Evolutionary conservation across 2,329 filamentous ascomycete genomes (phyloP), one percentile per base, ranked within the genome.

Genomic region (Immersiporthe knoxdaviesiana): DNA sequence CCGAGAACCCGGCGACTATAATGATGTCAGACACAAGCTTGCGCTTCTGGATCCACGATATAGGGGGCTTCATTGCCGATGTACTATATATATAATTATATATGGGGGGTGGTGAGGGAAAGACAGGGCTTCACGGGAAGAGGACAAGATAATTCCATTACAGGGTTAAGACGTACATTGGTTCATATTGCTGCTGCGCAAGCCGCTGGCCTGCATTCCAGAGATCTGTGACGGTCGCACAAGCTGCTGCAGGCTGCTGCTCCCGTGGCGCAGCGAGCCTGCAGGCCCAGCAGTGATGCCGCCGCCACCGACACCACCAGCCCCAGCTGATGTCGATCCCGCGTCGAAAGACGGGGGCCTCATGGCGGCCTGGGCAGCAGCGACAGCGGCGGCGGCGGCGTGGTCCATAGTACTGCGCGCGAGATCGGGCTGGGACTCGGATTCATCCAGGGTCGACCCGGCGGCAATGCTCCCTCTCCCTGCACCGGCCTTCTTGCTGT

Each of bases 1-100:
- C 92, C 72, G 88, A 86, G 84, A 95, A 96, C 73, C 90, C 91
- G 77, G 91, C 83, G 77, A 93, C 93, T 96, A 81, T 30, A 69
- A 70, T 35, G 63, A 71, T 56, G 64, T 69, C 65, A 72, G 70
- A 47, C 24, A 39, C 27, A 66, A 44, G 56, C 69, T 74, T 74
- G 73, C 74, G 75, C 71, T 72, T 72, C 62, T 41, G n/a, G 32
- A 30, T 16, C 5, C 27, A 41, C 65, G 66, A 71, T 62, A 70
- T 67, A 65, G 65, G n/a, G n/a, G 67, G 44, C 27, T 63, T 30
- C 14, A 56, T 39, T 16, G 59, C 59, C 14, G 18, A 54, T 24
- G 32, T 14, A n/a, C 30, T 44, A 32, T 56, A 21, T 16, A 54
- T n/a, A n/a, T n/a, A n/a, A n/a, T n/a, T n/a, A n/a, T n/a, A n/a